Conservation (phyloP, 768 basidiomycete genomes). For the Chlorophyllum brunneum region DNA sequence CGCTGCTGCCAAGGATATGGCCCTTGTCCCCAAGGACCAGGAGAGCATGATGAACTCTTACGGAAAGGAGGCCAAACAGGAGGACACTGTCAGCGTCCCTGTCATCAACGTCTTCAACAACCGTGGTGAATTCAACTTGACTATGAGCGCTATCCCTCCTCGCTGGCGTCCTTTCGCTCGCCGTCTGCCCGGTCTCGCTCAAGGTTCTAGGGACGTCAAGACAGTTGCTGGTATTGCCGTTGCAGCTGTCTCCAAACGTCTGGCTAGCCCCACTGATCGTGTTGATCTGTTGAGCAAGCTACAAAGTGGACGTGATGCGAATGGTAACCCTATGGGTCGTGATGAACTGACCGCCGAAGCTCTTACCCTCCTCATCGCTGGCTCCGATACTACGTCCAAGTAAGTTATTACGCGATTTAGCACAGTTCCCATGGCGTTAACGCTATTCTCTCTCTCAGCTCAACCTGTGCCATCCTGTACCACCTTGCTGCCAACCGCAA, state of each 20-base stretch:
- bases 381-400: conserved; percentile 94
- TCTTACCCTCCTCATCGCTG: conserved; percentile 81
- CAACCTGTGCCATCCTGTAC: conserved; percentile 86
- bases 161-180: conserved; percentile 64
- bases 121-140: conserved; percentile 85
- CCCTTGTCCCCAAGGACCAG: conserved; percentile 59
- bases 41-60: conserved; percentile 52
- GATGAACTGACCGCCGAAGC: conserved; percentile 89
- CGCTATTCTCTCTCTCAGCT: conserved; percentile 38
- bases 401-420: conserved; percentile 29
- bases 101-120: conserved; percentile 85
- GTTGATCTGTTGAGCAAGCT: conserved; percentile 81
- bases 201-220: conserved; percentile 62
- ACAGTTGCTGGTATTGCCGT: conserved; percentile 77
- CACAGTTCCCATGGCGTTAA: neutral
- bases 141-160: conserved; percentile 77
- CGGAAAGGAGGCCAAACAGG: conserved; percentile 36
- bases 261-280: conserved; percentile 66
- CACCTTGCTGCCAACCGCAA: conserved; percentile 67
- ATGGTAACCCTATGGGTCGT: conserved; percentile 74
- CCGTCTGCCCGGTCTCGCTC: conserved; percentile 70
- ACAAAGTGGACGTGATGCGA: conserved; percentile 69
- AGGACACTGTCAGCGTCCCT: conserved; percentile 59
- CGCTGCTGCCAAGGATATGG: conserved; percentile 67
- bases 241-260: conserved; percentile 71